Evolutionary conservation across 2,329 filamentous ascomycete genomes (phyloP).

Genomic region (Boeremia lycopersici): DNA sequence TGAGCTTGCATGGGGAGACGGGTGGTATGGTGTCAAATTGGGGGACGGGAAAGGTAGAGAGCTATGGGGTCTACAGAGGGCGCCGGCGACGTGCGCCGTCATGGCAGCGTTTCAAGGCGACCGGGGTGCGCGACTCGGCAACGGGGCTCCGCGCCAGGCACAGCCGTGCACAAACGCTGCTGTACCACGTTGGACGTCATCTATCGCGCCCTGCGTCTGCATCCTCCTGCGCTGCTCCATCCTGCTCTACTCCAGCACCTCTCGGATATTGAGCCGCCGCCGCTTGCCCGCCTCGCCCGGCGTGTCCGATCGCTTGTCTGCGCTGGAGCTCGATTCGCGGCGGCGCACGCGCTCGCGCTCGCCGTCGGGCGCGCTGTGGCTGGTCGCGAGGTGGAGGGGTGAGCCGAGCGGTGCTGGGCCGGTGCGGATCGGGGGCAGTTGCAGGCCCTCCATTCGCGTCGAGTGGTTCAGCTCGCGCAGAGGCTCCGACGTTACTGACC

Average conservation of each 20-base stretch:
- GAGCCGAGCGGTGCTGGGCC: slow-evolving; percentile 39
- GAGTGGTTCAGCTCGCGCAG: slow-evolving; percentile 32
- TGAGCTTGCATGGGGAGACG: slow-evolving; percentile 2
- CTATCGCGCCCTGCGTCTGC: background rate
- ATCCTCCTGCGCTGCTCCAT: background rate
- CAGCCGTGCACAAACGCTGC: slow-evolving; percentile 3
- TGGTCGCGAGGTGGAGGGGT: slow-evolving; percentile 33
- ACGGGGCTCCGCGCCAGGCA: slow-evolving; percentile 9
- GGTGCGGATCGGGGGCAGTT: slow-evolving; percentile 46
- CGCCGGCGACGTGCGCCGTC: too few relatives aligned
- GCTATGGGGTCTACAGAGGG: too few relatives aligned
- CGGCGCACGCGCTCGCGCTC: slow-evolving; percentile 35
- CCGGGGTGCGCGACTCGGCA: slow-evolving; percentile 5
- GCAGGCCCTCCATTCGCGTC: slow-evolving; percentile 39
- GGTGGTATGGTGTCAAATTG: slow-evolving; percentile 11
- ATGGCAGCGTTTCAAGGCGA: slow-evolving; percentile 8
- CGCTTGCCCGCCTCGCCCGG: slow-evolving; percentile 44
- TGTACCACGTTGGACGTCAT: slow-evolving; percentile 13
- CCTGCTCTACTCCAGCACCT: slow-evolving; percentile 40
- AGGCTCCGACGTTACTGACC: slow-evolving; percentile 37
- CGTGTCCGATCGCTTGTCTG: slow-evolving; percentile 37
- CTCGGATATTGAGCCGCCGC: slow-evolving; percentile 45
- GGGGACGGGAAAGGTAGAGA: slow-evolving; percentile 1
- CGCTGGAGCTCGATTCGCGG: slow-evolving; percentile 36
- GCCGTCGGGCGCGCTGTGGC: slow-evolving; percentile 23